phyloP scores from a whole-genome alignment of 306 rosid species.

The Corylus americana region DNA sequence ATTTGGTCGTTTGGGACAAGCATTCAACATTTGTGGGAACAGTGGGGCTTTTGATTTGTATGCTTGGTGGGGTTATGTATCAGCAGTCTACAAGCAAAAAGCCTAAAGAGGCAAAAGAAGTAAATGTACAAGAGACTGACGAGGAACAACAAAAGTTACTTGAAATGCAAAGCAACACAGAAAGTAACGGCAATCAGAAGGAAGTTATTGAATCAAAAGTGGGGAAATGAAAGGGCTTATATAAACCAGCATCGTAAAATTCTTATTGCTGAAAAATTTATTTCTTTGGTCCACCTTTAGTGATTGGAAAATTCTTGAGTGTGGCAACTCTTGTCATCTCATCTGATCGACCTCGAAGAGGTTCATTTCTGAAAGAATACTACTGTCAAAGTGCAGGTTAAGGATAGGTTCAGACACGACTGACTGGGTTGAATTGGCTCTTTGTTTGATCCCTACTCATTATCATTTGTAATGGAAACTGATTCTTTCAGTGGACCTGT shows the following conservation, averaged over 20 bases:
- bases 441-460: not conserved
- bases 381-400: not conserved
- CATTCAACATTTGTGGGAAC: conserved; percentile 83
- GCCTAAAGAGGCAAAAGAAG: conserved; percentile 51
- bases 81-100: conserved; percentile 74
- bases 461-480: too few species aligned
- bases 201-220: conserved; percentile 39
- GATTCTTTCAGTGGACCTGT: not conserved
- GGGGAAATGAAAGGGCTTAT: conserved; percentile 29
- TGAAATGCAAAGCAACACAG: conserved; percentile 52
- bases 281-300: not conserved
- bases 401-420: not conserved
- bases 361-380: not conserved
- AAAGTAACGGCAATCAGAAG: conserved; percentile 27
- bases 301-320: not conserved
- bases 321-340: not conserved
- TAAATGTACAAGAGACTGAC: conserved; percentile 31
- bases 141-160: conserved; percentile 63
- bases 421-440: not conserved
- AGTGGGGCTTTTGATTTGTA: conserved; percentile 72
- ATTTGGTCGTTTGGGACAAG: conserved; percentile 77
- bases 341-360: not conserved
- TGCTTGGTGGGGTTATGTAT: conserved; percentile 73
- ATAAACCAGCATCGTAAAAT: not conserved
- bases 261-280: not conserved